Conservation (phyloP, 1,284 basidiomycete species). For the Fomes fomentarius region DNA sequence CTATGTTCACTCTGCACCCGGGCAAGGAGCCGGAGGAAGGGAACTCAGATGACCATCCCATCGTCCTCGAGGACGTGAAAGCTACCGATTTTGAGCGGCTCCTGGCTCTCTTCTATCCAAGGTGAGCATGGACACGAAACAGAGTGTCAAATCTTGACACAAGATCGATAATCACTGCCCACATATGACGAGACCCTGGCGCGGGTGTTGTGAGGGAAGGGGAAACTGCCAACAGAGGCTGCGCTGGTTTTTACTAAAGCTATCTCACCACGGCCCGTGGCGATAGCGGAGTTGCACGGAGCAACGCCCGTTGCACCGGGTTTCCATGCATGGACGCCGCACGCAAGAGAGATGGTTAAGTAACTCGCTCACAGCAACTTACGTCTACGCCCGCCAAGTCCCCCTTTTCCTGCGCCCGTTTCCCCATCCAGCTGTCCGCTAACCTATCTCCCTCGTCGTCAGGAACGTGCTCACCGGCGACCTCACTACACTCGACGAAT, state of each 20-base stretch:
- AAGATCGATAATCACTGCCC: no score
- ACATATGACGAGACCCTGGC: no score
- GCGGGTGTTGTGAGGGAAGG: no score
- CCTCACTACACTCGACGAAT: conserved; percentile 28
- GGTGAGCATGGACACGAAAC: conserved; percentile 25
- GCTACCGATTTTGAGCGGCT: conserved; percentile 36
- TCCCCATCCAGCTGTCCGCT: not conserved
- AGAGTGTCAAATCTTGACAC: no score
- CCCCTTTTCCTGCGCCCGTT: no score
- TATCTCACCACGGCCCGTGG: no score
- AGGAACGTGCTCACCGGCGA: conserved; percentile 25
- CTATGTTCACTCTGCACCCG: conserved; percentile 27
- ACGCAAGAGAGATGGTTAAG: not conserved
- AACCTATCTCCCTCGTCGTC: not conserved
- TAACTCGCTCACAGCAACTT: not conserved
- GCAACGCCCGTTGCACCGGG: no score
- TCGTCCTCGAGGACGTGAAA: conserved; percentile 32
- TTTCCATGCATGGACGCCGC: no score
- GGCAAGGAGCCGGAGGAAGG: conserved; percentile 29
- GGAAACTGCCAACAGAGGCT: no score
- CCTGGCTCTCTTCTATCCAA: conserved; percentile 37
- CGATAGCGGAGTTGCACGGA: no score
- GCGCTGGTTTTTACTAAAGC: no score
- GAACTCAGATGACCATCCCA: conserved; percentile 34
- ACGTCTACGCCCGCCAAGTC: not conserved